Conservation (phyloP, 345 rosid genomes). For the Melaleuca quinquenervia region DNA sequence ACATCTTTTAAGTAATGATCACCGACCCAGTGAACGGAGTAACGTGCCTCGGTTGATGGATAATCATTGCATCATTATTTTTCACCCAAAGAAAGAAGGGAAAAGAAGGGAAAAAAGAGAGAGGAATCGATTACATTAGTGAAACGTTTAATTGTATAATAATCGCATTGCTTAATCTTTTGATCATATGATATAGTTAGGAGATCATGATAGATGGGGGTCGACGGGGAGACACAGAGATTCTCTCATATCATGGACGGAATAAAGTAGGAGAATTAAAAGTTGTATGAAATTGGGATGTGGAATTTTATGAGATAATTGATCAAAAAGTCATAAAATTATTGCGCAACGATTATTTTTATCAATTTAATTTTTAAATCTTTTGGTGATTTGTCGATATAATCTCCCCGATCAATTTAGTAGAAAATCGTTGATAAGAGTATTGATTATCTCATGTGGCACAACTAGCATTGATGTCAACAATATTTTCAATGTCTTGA, state of each 20-base stretch:
- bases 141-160: background rate
- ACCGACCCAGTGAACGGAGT: background rate
- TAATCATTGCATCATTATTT: background rate
- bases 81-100: background rate
- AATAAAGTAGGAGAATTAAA: background rate
- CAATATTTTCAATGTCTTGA: no score
- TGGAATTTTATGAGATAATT: background rate
- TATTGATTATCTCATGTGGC: accelerated
- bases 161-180: background rate
- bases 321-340: background rate
- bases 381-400: background rate
- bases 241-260: background rate
- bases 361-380: accelerated
- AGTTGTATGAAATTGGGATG: background rate
- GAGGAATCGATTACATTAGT: background rate
- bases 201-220: background rate
- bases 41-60: background rate
- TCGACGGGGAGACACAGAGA: background rate
- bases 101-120: background rate
- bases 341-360: background rate
- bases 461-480: no score
- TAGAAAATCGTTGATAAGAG: accelerated
- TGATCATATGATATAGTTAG: background rate
- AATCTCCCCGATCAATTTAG: accelerated
- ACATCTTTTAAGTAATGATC: background rate